Conservation (phyloP, 1,139 yeast genomes). For the Chernovozyma sophiae-reginae region DNA sequence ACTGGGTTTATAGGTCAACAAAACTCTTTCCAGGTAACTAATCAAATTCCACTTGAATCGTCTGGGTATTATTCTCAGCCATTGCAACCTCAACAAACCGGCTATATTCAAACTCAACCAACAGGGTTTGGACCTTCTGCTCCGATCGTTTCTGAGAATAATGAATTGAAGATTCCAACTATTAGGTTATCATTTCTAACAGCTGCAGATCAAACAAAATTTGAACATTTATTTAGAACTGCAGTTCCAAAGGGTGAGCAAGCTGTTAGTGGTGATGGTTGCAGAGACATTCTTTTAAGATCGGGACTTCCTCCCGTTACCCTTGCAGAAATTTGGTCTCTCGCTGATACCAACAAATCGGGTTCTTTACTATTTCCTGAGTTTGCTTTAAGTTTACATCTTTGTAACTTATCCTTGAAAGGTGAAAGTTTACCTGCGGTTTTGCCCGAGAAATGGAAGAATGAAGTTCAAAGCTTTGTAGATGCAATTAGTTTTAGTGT, state of each 20-base stretch:
- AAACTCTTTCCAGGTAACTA: conserved; percentile 11
- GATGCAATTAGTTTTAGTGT: conserved; percentile 82
- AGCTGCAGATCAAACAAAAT: conserved; percentile 79
- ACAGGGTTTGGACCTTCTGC: conserved; percentile 30
- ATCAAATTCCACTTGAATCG: conserved; percentile 17
- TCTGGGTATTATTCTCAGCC: conserved; percentile 21
- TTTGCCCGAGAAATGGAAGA: conserved; percentile 67
- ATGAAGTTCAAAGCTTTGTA: conserved; percentile 83
- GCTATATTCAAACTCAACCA: conserved; percentile 34
- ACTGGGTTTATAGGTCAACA: conserved; percentile 12
- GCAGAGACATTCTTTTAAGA: conserved; percentile 73
- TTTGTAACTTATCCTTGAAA: conserved; percentile 72
- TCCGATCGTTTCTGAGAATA: conserved; percentile 29
- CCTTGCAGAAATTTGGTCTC: conserved; percentile 85
- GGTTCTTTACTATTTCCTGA: conserved; percentile 90
- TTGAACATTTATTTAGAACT: conserved; percentile 74
- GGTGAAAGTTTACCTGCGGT: conserved; percentile 74
- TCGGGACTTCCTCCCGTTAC: conserved; percentile 75
- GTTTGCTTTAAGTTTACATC: conserved; percentile 87
- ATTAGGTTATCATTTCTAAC: conserved; percentile 81
- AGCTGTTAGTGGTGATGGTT: conserved; percentile 72
- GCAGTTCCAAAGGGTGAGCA: conserved; percentile 76
- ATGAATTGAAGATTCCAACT: conserved; percentile 51
- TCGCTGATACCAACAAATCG: conserved; percentile 82
- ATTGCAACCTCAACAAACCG: conserved; percentile 28